phyloP scores from a whole-genome alignment of 768 basidiomycete genomes.

The Suillus placidus region DNA sequence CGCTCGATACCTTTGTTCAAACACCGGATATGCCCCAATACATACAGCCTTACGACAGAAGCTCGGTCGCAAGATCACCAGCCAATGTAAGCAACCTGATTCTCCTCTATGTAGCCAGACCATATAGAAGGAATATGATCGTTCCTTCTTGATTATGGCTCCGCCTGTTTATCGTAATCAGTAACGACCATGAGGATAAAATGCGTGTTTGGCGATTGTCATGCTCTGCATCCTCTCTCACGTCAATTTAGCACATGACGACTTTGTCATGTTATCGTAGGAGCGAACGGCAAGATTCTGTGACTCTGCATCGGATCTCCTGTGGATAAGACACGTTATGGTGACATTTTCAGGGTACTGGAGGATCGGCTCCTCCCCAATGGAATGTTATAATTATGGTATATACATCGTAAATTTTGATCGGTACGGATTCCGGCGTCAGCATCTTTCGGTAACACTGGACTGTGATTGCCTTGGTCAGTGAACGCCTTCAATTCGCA shows the following conservation, averaged over 20 bases:
- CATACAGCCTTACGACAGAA: neutral
- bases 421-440: neutral
- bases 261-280: neutral
- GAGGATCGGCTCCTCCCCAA: constrained; percentile 1
- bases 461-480: neutral
- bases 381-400: neutral
- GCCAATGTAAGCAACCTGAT: neutral
- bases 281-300: neutral
- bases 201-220: neutral
- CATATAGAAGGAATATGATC: neutral
- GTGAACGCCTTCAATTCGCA: neutral
- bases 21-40: neutral
- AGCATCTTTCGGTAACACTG: neutral
- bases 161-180: neutral
- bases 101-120: neutral
- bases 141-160: neutral
- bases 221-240: neutral
- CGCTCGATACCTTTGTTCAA: neutral
- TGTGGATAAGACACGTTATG: too few species aligned
- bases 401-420: neutral
- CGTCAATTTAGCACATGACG: neutral
- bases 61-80: neutral
- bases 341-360: neutral
- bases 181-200: neutral
- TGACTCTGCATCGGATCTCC: neutral